Evolutionary conservation across 495 filamentous ascomycete genomes (phyloP), one percentile per base, ranked within the genome.

Genomic region (Aspergillus leporis): DNA sequence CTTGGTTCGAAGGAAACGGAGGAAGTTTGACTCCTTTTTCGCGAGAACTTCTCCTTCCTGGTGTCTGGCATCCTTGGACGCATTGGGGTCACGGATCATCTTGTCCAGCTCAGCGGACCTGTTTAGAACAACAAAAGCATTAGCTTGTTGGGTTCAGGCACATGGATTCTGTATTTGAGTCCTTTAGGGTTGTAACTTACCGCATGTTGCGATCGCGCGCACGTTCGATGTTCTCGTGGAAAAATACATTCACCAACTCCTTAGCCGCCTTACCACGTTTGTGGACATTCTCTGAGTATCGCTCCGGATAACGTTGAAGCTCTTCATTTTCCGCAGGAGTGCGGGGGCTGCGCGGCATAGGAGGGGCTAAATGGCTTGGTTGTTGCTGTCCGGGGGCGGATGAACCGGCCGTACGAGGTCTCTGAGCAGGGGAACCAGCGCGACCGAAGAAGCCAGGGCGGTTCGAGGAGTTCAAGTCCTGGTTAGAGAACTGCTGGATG

Each of bases 401-500:
- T 34, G 76, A 74, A 16, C 89, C 90, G 47, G 89, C 89, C 6
- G 90, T 95, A 55, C 90, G 85, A 49, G 90, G 90, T 48, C 93
- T 85, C 66, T 89, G 87, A 43, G 72, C 82, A 6, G 90, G 88
- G 10, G 90, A 89, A 6, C 83, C 81, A 46, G 90, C 83, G 34
- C 90, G 86, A 64, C 77, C 79, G 64, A 90, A 90, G 52, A 90
- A 83, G 56, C 87, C 86, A 3, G 75, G 76, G 62, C 90, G 83
- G 48, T 81, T 83, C 50, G 85, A 81, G 51, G 85, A 81, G 51
- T 89, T 90, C 8, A 98, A 84, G 70, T 98, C 96, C 80, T 99
- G 94, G 73, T 98, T 92, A 36, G 93, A 94, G 70, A 99, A 93
- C 70, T 99, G 94, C 67, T 96, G 91, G 62, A 91, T 91, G 49